phyloP scores from a whole-genome alignment of 176 grass and related monocot genomes.

The Carex littledalei region DNA sequence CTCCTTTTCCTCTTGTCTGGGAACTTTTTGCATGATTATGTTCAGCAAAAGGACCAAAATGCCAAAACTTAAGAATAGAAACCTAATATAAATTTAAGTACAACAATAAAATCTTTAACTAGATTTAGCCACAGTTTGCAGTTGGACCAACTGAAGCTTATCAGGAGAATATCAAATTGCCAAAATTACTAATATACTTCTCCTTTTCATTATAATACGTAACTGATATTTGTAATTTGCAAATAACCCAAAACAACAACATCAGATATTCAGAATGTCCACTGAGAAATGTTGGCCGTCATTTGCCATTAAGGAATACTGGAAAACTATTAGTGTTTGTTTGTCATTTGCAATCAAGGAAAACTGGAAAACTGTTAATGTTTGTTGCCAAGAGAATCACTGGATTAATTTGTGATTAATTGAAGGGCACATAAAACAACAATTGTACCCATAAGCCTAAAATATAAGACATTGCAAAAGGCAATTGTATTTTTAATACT shows the following conservation, averaged over 20 bases:
- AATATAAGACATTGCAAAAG: not conserved
- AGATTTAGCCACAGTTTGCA: not conserved
- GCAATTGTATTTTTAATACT: not conserved
- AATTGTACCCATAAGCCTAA: not conserved
- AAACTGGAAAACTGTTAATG: not conserved
- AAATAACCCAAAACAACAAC: not conserved
- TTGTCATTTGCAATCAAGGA: not conserved
- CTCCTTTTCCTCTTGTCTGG: not conserved
- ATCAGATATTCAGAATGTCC: not conserved
- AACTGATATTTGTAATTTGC: not conserved
- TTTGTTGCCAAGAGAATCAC: not conserved
- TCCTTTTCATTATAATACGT: not conserved
- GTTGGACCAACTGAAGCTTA: not conserved
- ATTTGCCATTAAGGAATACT: not conserved
- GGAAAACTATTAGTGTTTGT: not conserved
- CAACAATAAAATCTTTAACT: not conserved
- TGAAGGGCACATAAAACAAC: not conserved
- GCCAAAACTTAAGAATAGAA: not conserved
- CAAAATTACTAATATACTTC: not conserved
- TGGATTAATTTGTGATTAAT: not conserved
- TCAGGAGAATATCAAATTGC: not conserved
- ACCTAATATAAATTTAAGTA: not conserved
- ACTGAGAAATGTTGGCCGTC: not conserved
- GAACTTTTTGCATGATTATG: not conserved
- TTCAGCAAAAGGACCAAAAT: not conserved